Conservation (phyloP, 768 basidiomycete genomes). For the Kwoniella europaea region DNA sequence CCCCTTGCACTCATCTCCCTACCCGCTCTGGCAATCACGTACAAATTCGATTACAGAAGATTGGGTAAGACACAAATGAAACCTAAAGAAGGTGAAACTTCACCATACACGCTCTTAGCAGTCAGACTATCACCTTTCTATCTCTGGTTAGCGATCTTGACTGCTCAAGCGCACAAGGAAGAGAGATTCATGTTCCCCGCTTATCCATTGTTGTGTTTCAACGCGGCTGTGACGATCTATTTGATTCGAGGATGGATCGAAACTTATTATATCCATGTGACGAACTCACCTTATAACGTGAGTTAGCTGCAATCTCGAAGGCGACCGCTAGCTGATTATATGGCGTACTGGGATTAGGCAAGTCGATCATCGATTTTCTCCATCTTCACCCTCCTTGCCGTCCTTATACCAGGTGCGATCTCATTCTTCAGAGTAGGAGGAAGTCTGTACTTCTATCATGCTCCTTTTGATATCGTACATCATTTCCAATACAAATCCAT, state of each 20-base stretch:
- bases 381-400: conserved; percentile 71
- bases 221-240: conserved; percentile 86
- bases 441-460: conserved; percentile 85
- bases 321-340: neutral
- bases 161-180: conserved; percentile 89
- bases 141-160: conserved; percentile 83
- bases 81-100: conserved; percentile 59
- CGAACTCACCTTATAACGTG: conserved; percentile 84
- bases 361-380: conserved; percentile 86
- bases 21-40: conserved; percentile 77
- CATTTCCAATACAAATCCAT: conserved; percentile 78
- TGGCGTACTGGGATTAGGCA: conserved; percentile 1
- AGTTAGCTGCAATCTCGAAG: conserved; percentile 46
- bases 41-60: conserved; percentile 74
- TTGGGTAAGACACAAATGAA: conserved; percentile 66
- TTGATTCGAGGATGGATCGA: conserved; percentile 87
- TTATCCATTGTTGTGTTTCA: conserved; percentile 89
- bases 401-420: conserved; percentile 70
- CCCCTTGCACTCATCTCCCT: conserved; percentile 80
- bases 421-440: conserved; percentile 82
- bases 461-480: conserved; percentile 74
- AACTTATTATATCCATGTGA: conserved; percentile 71
- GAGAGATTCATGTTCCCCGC: conserved; percentile 98
- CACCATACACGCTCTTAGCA: conserved; percentile 76
- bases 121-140: conserved; percentile 86